These are phyloP conservation scores for Pyrenula massariospora DNA, from an alignment of 495 filamentous ascomycete species.

Conservation along the genomic window DNA sequence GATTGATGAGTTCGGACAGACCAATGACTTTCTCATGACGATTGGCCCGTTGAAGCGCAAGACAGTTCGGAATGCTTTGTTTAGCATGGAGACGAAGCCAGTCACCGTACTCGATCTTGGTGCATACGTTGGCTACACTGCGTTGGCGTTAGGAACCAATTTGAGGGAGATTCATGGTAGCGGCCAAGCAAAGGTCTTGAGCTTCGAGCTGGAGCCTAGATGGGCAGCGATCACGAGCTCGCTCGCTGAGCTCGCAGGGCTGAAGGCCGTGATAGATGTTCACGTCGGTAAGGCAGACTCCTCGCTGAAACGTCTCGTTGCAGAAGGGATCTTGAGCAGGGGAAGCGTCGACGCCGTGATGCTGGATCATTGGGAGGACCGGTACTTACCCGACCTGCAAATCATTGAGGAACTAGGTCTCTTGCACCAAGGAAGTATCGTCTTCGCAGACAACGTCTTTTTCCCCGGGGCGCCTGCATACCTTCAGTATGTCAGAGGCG, in stretches of 20 bases:
- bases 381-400: constrained; percentile 19
- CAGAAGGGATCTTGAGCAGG: constrained; percentile 9
- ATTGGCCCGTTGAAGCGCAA: constrained; percentile 11
- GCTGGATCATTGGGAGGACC: constrained; percentile 22
- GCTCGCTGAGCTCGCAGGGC: constrained; percentile 15
- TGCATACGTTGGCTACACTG: constrained; percentile 21
- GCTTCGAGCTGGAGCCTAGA: constrained; percentile 17
- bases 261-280: constrained; percentile 18
- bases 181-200: constrained; percentile 14
- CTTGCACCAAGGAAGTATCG: constrained; percentile 11
- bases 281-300: constrained; percentile 16
- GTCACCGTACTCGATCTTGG: constrained; percentile 20
- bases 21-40: constrained; percentile 16
- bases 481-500: constrained; percentile 16
- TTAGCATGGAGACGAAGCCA: constrained; percentile 10
- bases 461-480: constrained; percentile 17
- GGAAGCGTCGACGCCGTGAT: constrained; percentile 15
- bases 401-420: constrained; percentile 16
- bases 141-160: constrained; percentile 18
- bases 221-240: constrained; percentile 15
- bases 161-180: constrained; percentile 15
- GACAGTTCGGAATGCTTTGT: constrained; percentile 6
- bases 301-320: constrained; percentile 12
- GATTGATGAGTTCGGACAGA: constrained; percentile 11
- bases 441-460: constrained; percentile 19